These are phyloP conservation scores for Tubosaeta sp. DNA, from an alignment of 768 basidiomycete genomes.

Conservation along the genomic window DNA sequence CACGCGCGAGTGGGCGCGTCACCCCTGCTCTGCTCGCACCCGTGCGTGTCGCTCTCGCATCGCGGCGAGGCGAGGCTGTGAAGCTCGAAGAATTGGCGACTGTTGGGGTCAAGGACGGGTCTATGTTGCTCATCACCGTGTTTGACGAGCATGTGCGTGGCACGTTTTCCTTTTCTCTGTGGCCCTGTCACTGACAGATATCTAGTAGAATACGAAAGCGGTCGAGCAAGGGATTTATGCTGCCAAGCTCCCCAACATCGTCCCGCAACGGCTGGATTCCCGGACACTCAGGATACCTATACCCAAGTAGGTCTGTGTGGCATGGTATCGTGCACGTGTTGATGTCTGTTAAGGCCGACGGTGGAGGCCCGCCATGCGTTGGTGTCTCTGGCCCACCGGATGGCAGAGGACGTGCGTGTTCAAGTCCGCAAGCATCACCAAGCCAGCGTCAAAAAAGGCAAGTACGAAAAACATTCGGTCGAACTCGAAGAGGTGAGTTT, in stretches of 20 bases:
- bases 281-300: conserved; percentile 77
- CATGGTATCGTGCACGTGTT: background rate
- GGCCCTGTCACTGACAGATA: conserved; percentile 7
- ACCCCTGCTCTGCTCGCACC: conserved; percentile 67
- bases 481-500: conserved; percentile 67
- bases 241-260: conserved; percentile 67
- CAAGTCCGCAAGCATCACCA: conserved; percentile 73
- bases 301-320: conserved; percentile 53
- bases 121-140: conserved; percentile 65
- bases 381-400: conserved; percentile 50
- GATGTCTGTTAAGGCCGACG: conserved; percentile 52
- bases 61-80: conserved; percentile 36
- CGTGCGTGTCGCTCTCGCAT: conserved; percentile 49
- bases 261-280: conserved; percentile 66
- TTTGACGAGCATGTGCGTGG: conserved; percentile 72
- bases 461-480: conserved; percentile 62
- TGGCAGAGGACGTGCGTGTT: conserved; percentile 71
- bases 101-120: conserved; percentile 76
- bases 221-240: conserved; percentile 73
- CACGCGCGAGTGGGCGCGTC: conserved; percentile 70
- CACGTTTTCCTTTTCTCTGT: conserved; percentile 5
- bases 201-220: conserved; percentile 65
- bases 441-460: conserved; percentile 61
- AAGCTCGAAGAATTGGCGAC: conserved; percentile 72
- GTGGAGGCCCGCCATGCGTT: conserved; percentile 64